Evolutionary conservation across 2,329 filamentous ascomycete species (phyloP).

Genomic region (Nemania diffusa): DNA sequence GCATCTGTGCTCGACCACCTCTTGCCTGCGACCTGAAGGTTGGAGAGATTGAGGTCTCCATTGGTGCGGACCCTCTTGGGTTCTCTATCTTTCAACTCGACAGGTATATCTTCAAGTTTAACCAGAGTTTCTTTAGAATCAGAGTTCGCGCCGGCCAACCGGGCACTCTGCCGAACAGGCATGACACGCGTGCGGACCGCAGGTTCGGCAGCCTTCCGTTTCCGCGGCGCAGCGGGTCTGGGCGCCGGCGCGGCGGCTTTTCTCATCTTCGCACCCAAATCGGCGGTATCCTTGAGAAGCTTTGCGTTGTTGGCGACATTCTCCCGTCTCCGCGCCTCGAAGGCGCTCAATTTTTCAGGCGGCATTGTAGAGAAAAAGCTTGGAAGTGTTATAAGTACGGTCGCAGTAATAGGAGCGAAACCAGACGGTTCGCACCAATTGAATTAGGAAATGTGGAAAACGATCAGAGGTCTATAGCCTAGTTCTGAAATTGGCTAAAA

Average conservation of each 20-base stretch:
- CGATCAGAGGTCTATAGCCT: neutral
- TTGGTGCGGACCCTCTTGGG: constrained; percentile 67
- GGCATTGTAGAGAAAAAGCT: constrained; percentile 57
- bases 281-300: constrained; percentile 79
- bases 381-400: neutral
- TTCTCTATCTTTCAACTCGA: constrained; percentile 56
- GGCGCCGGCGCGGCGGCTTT: constrained; percentile 65
- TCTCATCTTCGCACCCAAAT: constrained; percentile 74
- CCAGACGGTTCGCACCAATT: neutral
- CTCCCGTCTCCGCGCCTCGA: constrained; percentile 84
- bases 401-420: neutral
- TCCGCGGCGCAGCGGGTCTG: constrained; percentile 54
- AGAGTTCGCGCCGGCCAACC: constrained; percentile 65
- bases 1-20: constrained; percentile 78
- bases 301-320: constrained; percentile 87
- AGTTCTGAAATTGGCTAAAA: neutral
- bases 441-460: neutral
- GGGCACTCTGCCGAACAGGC: constrained; percentile 67
- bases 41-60: constrained; percentile 74
- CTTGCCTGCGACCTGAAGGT: constrained; percentile 83
- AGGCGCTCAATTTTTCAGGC: constrained; percentile 75
- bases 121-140: constrained; percentile 57
- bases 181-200: constrained; percentile 60
- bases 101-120: constrained; percentile 58
- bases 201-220: constrained; percentile 55